Conservation (phyloP, 345 rosid species). For the Eucalyptus virginea region DNA sequence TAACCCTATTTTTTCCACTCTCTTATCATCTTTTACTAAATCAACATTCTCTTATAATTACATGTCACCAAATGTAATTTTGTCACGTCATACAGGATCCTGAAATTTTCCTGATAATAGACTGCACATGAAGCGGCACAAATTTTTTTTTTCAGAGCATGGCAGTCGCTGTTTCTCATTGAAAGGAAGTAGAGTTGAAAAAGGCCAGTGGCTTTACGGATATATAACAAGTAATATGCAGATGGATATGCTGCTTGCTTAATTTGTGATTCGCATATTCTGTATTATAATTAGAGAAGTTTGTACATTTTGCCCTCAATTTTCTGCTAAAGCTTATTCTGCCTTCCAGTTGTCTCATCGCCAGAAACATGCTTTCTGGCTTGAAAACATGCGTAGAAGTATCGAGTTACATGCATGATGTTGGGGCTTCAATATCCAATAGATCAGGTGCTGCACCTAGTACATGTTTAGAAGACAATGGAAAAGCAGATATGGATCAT, state of each 20-base stretch:
- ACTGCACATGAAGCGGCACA: background rate
- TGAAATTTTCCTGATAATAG: background rate
- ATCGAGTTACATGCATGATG: constrained; percentile 68
- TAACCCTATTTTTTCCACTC: background rate
- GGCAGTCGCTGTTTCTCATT: background rate
- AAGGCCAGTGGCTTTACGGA: background rate
- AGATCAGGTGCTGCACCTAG: constrained; percentile 43
- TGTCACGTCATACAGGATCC: background rate
- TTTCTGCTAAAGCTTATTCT: background rate
- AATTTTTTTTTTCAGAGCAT: background rate
- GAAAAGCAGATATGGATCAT: constrained; percentile 24
- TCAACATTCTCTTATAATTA: background rate
- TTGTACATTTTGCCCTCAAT: background rate
- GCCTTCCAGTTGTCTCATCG: constrained; percentile 85
- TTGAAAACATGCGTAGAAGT: constrained; percentile 93
- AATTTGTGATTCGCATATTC: background rate
- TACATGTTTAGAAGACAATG: constrained; percentile 47
- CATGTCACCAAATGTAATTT: background rate
- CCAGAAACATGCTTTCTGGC: constrained; percentile 94
- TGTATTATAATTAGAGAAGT: background rate
- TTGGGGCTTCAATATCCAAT: constrained; percentile 44
- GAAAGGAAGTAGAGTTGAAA: background rate
- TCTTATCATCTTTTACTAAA: background rate
- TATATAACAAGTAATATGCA: background rate
- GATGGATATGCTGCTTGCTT: background rate